A percentile compares a stretch with the other conserved stretches of the same genome.
Evolutionary conservation across 2,329 filamentous ascomycete genomes (phyloP).

Genomic region (Verticillium nubilum): DNA sequence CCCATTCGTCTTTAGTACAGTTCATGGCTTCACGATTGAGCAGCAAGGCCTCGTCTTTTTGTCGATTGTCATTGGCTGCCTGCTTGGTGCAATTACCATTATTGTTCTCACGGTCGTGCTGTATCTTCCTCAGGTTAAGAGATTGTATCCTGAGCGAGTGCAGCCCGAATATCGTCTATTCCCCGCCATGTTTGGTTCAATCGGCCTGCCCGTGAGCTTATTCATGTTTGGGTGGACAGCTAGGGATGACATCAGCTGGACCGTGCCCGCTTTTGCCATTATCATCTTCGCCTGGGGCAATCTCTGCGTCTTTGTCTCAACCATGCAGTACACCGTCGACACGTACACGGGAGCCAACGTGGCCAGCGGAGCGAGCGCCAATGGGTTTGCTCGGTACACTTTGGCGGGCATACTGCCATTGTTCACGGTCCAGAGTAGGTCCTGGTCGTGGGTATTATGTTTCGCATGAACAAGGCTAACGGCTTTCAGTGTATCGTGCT

Average conservation of each 20-base stretch:
- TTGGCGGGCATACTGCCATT: slow-evolving; percentile 54
- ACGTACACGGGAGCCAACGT: slow-evolving; percentile 49
- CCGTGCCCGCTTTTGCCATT: slow-evolving; percentile 42
- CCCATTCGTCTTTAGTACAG: slow-evolving; percentile 38
- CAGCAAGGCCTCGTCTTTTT: slow-evolving; percentile 39
- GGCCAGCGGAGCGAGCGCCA: slow-evolving; percentile 55
- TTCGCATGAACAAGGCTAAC: neutral
- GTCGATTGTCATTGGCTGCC: slow-evolving; percentile 37
- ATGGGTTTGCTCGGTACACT: slow-evolving; percentile 49
- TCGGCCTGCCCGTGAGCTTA: slow-evolving; percentile 50
- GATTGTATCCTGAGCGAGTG: slow-evolving; percentile 26
- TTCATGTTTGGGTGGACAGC: slow-evolving; percentile 60
- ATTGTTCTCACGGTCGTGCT: slow-evolving; percentile 33
- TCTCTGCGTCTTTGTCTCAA: slow-evolving; percentile 51
- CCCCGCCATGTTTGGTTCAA: slow-evolving; percentile 48
- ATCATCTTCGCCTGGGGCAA: slow-evolving; percentile 56
- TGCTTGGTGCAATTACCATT: slow-evolving; percentile 35
- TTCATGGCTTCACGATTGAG: slow-evolving; percentile 38
- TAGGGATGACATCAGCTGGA: slow-evolving; percentile 39
- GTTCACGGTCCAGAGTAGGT: slow-evolving; percentile 52
- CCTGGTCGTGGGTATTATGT: neutral
- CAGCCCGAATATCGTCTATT: slow-evolving; percentile 54
- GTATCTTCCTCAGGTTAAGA: slow-evolving; percentile 30
- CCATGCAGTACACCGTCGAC: slow-evolving; percentile 48
- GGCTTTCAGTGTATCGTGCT: slow-evolving; percentile 31